Evolutionary conservation across 768 basidiomycete species (phyloP).

Genomic region (Rhodotorula graminis): DNA sequence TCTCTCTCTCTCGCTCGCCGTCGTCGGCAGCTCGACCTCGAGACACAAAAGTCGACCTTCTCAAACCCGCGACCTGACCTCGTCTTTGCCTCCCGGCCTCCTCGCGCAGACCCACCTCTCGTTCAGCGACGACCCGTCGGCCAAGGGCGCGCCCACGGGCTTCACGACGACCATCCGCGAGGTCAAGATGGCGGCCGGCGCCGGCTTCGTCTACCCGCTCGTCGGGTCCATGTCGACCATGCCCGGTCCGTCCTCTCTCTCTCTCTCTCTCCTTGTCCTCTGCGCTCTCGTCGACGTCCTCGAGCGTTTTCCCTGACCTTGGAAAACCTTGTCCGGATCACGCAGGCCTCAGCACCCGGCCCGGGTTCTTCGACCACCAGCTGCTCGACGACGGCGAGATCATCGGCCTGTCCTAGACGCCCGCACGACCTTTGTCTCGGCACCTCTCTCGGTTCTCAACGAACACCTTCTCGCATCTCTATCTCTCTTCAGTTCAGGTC

Average conservation of each 20-base stretch:
- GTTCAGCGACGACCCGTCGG: constrained; percentile 86
- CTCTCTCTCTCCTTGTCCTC: background rate
- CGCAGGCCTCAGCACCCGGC: constrained; percentile 31
- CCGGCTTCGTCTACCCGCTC: constrained; percentile 91
- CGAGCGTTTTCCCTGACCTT: too few relatives aligned
- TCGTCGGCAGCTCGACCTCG: background rate
- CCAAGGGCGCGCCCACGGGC: constrained; percentile 84
- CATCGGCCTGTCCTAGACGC: constrained; percentile 40
- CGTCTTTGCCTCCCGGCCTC: constrained; percentile 49
- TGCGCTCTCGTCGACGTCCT: background rate
- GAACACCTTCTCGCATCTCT: too few relatives aligned
- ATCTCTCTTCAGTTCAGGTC: too few relatives aligned
- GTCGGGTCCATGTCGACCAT: constrained; percentile 87
- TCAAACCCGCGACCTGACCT: constrained; percentile 73
- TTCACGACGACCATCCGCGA: constrained; percentile 89
- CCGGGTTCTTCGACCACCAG: constrained; percentile 38
- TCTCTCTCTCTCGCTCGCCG: background rate
- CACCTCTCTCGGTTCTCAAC: too few relatives aligned
- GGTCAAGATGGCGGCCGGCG: constrained; percentile 82
- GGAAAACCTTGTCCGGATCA: too few relatives aligned
- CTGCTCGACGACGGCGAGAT: constrained; percentile 41
- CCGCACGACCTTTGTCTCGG: too few relatives aligned
- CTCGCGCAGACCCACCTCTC: constrained; percentile 72
- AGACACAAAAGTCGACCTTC: constrained; percentile 25
- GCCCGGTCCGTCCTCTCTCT: constrained; percentile 54